Evolutionary conservation across 2,329 filamentous ascomycete genomes (phyloP).

Genomic region (Pyrenophora teres): DNA sequence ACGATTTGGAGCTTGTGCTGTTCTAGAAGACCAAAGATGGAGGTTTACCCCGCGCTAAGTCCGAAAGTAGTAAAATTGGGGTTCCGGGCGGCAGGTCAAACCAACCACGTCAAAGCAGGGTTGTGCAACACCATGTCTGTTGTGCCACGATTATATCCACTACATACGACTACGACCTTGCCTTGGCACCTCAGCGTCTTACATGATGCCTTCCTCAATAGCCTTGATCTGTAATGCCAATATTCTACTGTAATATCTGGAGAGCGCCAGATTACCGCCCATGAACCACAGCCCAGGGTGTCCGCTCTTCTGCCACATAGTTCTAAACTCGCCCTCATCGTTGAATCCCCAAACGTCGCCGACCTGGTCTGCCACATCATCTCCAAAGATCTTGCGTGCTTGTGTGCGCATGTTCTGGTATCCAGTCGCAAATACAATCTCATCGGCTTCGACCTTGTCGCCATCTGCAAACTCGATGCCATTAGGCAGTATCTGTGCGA

Average conservation of each 20-base stretch:
- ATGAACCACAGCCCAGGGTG: conserved; percentile 52
- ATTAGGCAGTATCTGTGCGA: conserved; percentile 44
- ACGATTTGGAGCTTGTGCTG: conserved; percentile 10
- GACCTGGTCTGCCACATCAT: conserved; percentile 48
- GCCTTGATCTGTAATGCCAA: conserved; percentile 55
- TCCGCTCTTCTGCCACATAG: conserved; percentile 45
- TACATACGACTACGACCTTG: conserved; percentile 3
- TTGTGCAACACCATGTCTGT: background rate
- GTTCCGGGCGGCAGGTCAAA: background rate
- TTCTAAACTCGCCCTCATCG: conserved; percentile 54
- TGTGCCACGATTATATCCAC: background rate
- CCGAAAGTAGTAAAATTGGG: conserved; percentile 7
- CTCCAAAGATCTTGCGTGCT: conserved; percentile 48
- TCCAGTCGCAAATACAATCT: conserved; percentile 55
- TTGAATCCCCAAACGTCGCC: conserved; percentile 55
- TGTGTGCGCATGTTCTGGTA: conserved; percentile 52
- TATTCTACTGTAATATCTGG: conserved; percentile 55
- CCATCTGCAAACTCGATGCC: conserved; percentile 54
- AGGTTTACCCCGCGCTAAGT: conserved; percentile 14
- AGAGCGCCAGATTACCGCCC: conserved; percentile 50
- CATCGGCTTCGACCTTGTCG: conserved; percentile 49
- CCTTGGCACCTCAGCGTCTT: background rate
- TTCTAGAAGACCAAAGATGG: conserved; percentile 7
- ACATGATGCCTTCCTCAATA: conserved; percentile 36
- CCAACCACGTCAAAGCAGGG: background rate